Evolutionary conservation across 176 grass and related monocot genomes (phyloP).

Genomic region (Pharus latifolius): DNA sequence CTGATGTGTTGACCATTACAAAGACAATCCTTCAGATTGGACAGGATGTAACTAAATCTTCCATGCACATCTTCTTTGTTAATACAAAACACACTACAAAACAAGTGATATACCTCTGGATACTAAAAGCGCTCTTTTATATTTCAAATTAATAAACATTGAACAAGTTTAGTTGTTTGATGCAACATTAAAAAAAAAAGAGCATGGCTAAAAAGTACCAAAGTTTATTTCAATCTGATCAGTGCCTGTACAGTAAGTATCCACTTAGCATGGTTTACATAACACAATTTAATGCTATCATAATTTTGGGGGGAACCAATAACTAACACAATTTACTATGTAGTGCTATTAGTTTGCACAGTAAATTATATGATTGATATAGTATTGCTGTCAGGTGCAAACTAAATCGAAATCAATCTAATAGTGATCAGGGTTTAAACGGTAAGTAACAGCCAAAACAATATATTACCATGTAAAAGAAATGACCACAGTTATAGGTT

Average conservation of each 20-base stretch:
- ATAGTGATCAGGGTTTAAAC: neutral
- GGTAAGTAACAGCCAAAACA: neutral
- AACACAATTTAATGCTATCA: too few species aligned
- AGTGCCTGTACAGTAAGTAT: neutral
- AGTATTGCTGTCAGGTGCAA: neutral
- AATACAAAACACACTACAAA: neutral
- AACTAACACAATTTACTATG: neutral
- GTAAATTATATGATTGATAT: neutral
- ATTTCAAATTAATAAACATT: too few species aligned
- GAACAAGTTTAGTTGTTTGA: neutral
- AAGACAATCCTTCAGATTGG: neutral
- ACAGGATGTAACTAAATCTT: neutral
- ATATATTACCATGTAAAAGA: neutral
- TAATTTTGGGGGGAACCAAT: too few species aligned
- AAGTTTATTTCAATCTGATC: neutral
- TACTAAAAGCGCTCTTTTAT: too few species aligned
- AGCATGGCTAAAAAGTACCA: neutral
- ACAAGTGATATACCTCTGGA: too few species aligned
- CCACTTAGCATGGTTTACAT: neutral
- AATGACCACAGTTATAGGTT: neutral
- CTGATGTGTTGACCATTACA: neutral
- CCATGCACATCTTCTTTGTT: neutral
- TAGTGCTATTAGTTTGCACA: neutral
- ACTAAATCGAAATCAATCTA: neutral
- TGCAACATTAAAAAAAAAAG: neutral